A percentile compares a stretch with the other conserved stretches of the same genome.
These are phyloP conservation scores for Ilex paraguariensis DNA, from an alignment of 305 asterid genomes.

Conservation along the genomic window DNA sequence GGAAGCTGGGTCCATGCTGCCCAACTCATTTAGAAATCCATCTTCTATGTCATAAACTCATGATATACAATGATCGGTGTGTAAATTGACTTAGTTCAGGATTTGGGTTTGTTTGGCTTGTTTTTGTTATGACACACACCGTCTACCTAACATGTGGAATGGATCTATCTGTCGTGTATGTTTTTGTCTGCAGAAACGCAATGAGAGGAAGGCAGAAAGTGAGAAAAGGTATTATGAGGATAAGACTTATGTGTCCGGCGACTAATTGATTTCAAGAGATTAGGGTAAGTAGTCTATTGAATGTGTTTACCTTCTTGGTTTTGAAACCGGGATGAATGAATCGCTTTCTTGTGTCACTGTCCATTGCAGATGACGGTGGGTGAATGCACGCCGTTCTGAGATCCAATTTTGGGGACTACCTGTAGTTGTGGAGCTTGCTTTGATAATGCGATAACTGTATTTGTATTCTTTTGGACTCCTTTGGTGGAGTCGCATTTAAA, in stretches of 20 bases:
- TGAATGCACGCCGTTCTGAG: not conserved
- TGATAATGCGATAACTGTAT: not conserved
- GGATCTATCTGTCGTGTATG: not conserved
- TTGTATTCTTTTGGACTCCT: not conserved
- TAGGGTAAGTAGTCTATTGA: conserved; percentile 22
- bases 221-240: conserved; percentile 91
- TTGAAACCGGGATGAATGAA: not conserved
- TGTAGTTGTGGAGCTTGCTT: not conserved
- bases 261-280: conserved; percentile 34
- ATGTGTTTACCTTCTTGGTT: too few relatives aligned
- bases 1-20: too few relatives aligned
- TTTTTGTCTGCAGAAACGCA: conserved; percentile 63
- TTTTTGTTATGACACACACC: not conserved
- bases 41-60: too few relatives aligned
- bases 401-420: not conserved
- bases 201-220: conserved; percentile 83
- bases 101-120: not conserved
- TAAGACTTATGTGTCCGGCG: conserved; percentile 68
- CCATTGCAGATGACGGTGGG: not conserved
- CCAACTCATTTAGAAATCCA: too few relatives aligned
- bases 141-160: too few relatives aligned
- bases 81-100: too few relatives aligned
- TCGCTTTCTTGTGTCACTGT: not conserved
- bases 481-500: too few relatives aligned
- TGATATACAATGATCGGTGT: too few relatives aligned